Evolutionary conservation across 768 basidiomycete species (phyloP).

Genomic region (Mycena polygramma): DNA sequence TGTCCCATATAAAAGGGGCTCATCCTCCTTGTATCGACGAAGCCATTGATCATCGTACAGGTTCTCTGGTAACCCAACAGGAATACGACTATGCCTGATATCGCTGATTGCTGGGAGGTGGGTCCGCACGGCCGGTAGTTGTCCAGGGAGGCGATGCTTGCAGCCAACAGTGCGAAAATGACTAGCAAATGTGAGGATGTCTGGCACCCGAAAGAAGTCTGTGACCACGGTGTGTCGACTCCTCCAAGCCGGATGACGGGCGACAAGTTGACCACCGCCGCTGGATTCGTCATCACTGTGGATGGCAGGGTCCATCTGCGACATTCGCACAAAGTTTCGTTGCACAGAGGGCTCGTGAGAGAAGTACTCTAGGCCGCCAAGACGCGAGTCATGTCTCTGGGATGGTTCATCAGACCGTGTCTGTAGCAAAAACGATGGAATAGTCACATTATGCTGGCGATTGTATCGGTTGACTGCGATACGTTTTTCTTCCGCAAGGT

Average conservation of each 20-base stretch:
- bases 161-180: slow-evolving; percentile 14
- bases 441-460: slow-evolving; percentile 8
- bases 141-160: slow-evolving; percentile 20
- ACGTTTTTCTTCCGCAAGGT: slow-evolving; percentile 8
- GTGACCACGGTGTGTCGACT: slow-evolving; percentile 4
- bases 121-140: slow-evolving; percentile 21
- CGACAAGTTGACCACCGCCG: background rate
- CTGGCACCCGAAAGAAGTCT: slow-evolving; percentile 20
- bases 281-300: slow-evolving; percentile 21
- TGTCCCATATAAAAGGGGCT: slow-evolving; percentile 18
- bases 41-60: slow-evolving; percentile 25
- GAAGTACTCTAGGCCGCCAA: background rate
- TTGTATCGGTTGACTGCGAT: slow-evolving; percentile 1
- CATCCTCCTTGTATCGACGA: slow-evolving; percentile 17
- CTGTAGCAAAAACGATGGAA: background rate
- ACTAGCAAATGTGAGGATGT: slow-evolving; percentile 3
- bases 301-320: slow-evolving; percentile 16
- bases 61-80: slow-evolving; percentile 21
- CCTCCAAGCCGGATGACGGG: slow-evolving; percentile 20
- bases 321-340: background rate
- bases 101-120: slow-evolving; percentile 3
- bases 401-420: background rate
- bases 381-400: slow-evolving; percentile 9
- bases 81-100: background rate
- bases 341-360: slow-evolving; percentile 4